A percentile compares a stretch with the other conserved stretches of the same genome.
These are phyloP conservation scores for Nephelium lappaceum DNA, from an alignment of 345 rosid genomes.

Conservation along the genomic window DNA sequence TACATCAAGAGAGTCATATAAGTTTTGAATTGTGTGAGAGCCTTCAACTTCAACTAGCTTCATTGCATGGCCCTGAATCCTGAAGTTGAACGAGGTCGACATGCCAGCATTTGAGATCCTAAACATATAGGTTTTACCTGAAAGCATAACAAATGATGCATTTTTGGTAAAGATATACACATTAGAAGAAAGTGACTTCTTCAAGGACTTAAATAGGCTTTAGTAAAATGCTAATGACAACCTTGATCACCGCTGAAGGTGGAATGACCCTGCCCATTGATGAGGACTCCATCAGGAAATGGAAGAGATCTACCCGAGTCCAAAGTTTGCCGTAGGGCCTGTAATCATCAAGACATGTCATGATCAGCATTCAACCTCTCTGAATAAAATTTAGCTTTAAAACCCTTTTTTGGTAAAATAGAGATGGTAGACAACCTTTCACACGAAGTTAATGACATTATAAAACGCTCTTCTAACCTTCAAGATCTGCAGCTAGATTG, in stretches of 20 bases:
- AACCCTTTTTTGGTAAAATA: background rate
- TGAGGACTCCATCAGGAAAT: constrained; percentile 64
- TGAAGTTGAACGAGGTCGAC: constrained; percentile 68
- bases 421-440: background rate
- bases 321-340: constrained; percentile 51
- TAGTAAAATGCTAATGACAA: constrained; percentile 10
- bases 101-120: constrained; percentile 88
- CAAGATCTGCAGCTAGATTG: background rate
- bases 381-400: background rate
- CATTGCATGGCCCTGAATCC: constrained; percentile 82
- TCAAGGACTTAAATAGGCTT: background rate
- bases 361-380: background rate
- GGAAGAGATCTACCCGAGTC: constrained; percentile 79
- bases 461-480: background rate
- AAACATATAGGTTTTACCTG: constrained; percentile 89
- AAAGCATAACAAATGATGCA: constrained; percentile 9
- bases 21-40: constrained; percentile 70
- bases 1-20: constrained; percentile 80
- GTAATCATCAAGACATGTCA: constrained; percentile 21
- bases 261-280: constrained; percentile 56
- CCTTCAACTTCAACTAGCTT: constrained; percentile 94
- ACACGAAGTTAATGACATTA: background rate
- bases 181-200: background rate
- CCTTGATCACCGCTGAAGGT: constrained; percentile 71
- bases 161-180: constrained; percentile 8